Evolutionary conservation across 1,139 yeast genomes (phyloP), one percentile per base, ranked within the genome.

Genomic region (Pneumocystis wakefieldiae): DNA sequence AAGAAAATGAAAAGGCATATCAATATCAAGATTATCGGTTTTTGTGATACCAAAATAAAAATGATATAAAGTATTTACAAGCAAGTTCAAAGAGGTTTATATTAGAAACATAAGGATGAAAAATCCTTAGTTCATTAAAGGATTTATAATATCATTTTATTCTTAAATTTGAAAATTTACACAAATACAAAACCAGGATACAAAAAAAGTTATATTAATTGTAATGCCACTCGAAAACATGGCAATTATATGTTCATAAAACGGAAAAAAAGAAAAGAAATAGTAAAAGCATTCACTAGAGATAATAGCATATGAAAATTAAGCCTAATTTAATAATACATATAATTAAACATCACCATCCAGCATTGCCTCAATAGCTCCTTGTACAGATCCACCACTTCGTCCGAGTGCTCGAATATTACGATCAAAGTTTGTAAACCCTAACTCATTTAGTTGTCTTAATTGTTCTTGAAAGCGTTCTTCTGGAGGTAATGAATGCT

Each of bases 361-460:
- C 66, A 92, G 80, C 70, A 92, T 78, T 66, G 89, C 87, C 74
- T 91, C 97, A 64, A 92, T 80, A 15, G 98, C 98, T 57, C 97
- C 97, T 75, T 92, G 96, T 24, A 92, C 97, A 69, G 91, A 87
- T 14, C 98, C 98, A 35, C 97, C 97, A 64, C 94, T 83, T 76
- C 97, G 83, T 77, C 97, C 83, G 71, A 92, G 80, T 1, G 97
- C 97, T 35, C 85, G 85, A 24, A 92, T 90, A 71, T 92, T 92
- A 69, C 88, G 81, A 69, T 92, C 97, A 72, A 91, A 92, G 70
- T 92, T 97, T 69, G 82, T 84, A 76, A 92, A 92, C 1, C 98
- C 98, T 86, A 92, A 88, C 72, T 92, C 98, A 73, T 92, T 92
- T 73, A 92, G 81, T 74, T 91, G 97, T 71, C 95, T 83, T 70